These are phyloP conservation scores for Thalassiosira delicatula DNA, from an alignment of 352 stramenopile species.

Conservation along the genomic window DNA sequence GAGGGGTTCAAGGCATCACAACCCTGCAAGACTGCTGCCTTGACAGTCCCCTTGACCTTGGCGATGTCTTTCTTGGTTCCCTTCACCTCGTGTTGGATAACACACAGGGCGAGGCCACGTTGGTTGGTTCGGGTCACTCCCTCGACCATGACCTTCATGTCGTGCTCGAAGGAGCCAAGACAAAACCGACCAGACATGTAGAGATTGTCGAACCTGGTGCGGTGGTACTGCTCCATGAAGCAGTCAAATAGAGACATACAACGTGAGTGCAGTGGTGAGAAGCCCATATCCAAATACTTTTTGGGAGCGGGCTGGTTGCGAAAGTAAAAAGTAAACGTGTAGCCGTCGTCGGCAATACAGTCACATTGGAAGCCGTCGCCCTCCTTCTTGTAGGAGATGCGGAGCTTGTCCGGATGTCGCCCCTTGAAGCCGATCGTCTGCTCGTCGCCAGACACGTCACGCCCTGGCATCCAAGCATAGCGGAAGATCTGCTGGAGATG, in stretches of 20 bases:
- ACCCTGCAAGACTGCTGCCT: slow-evolving; percentile 16
- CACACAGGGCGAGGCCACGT: slow-evolving; percentile 1
- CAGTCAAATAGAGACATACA: neutral
- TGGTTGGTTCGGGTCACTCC: slow-evolving; percentile 2
- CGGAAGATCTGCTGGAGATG: neutral
- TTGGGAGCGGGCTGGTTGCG: slow-evolving; percentile 21
- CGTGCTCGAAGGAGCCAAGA: neutral
- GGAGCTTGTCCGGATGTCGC: slow-evolving; percentile 1
- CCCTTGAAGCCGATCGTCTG: slow-evolving; percentile 15
- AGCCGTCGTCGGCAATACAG: slow-evolving; percentile 29
- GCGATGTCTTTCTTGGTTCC: neutral
- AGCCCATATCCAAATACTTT: slow-evolving; percentile 18
- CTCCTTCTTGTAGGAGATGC: slow-evolving; percentile 42
- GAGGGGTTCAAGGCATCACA: neutral
- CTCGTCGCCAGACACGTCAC: slow-evolving; percentile 5
- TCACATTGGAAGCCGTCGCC: slow-evolving; percentile 44
- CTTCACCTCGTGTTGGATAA: slow-evolving; percentile 27
- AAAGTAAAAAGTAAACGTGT: slow-evolving; percentile 35
- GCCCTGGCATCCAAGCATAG: slow-evolving; percentile 16
- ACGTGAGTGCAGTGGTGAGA: slow-evolving; percentile 8
- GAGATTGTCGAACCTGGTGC: slow-evolving; percentile 33
- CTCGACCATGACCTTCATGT: slow-evolving; percentile 2
- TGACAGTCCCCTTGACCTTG: slow-evolving; percentile 13
- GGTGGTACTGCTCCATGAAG: neutral
- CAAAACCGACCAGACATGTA: slow-evolving; percentile 32